A percentile compares a stretch with the other conserved stretches of the same genome.
phyloP scores from a whole-genome alignment of 2,329 filamentous ascomycete species.

The Alternaria gaisen region DNA sequence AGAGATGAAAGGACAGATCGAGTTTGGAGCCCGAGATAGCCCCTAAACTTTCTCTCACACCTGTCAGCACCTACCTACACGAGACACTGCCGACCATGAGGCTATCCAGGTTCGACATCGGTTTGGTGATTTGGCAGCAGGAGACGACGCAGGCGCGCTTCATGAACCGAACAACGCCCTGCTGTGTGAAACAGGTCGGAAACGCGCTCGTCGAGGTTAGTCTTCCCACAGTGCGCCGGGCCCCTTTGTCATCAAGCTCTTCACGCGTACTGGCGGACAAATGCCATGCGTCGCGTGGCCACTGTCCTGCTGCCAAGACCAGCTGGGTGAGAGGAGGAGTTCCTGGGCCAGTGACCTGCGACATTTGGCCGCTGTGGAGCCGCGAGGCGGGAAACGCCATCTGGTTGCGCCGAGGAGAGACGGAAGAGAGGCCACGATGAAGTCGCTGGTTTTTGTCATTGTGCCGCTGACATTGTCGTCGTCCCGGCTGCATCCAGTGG shows the following conservation, averaged over 20 bases:
- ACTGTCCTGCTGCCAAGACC: conserved; percentile 26
- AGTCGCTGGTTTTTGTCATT: conserved; percentile 1
- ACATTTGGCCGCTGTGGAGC: conserved; percentile 36
- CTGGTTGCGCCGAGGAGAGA: neutral
- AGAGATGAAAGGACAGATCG: conserved; percentile 42
- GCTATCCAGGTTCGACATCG: conserved; percentile 37
- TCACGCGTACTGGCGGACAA: conserved; percentile 19
- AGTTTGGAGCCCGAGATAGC: conserved; percentile 40
- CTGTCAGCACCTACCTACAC: neutral
- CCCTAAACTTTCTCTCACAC: conserved; percentile 32
- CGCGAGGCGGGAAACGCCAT: conserved; percentile 21
- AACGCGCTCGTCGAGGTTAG: conserved; percentile 22
- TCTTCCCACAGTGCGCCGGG: conserved; percentile 15
- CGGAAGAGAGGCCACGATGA: neutral
- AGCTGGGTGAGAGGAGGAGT: conserved; percentile 29
- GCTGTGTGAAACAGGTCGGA: conserved; percentile 45
- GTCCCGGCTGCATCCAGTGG: conserved; percentile 9
- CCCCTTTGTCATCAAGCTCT: conserved; percentile 19
- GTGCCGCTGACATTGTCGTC: conserved; percentile 4
- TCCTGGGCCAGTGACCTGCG: conserved; percentile 26
- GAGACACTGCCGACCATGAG: conserved; percentile 24
- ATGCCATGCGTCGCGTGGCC: conserved; percentile 21
- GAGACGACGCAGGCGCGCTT: conserved; percentile 38
- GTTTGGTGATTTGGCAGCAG: conserved; percentile 50
- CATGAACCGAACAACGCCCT: conserved; percentile 22